phyloP scores from a whole-genome alignment of 345 rosid species.

The Microcos paniculata region DNA sequence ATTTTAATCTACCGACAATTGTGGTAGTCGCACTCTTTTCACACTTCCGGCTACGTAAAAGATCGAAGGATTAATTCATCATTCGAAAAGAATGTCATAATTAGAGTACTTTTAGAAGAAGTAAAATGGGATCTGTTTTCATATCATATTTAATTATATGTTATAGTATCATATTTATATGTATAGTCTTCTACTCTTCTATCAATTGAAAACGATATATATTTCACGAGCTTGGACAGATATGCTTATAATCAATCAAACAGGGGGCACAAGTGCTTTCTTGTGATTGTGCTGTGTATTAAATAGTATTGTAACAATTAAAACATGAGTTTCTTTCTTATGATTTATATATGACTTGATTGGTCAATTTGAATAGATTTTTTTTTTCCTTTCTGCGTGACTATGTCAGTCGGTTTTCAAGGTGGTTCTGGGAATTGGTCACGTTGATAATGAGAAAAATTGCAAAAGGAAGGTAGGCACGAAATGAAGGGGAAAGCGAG shows the following conservation, averaged over 20 bases:
- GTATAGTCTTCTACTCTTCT: neutral
- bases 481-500: neutral
- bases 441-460: neutral
- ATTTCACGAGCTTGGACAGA: neutral
- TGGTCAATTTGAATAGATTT: neutral
- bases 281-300: neutral
- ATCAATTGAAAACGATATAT: neutral
- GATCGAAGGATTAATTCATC: neutral
- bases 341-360: neutral
- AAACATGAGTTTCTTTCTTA: neutral
- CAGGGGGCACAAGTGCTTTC: neutral
- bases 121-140: neutral
- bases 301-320: neutral
- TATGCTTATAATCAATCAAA: neutral
- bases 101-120: neutral
- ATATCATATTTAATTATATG: too few species aligned
- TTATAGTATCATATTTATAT: too few species aligned
- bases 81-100: neutral
- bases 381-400: neutral
- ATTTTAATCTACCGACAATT: neutral
- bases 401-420: neutral
- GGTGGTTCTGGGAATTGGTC: neutral
- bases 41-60: neutral
- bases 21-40: neutral
- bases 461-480: neutral